These are phyloP conservation scores for Heliophila coronopifolia DNA, from an alignment of 441 rosid genomes.

Conservation along the genomic window DNA sequence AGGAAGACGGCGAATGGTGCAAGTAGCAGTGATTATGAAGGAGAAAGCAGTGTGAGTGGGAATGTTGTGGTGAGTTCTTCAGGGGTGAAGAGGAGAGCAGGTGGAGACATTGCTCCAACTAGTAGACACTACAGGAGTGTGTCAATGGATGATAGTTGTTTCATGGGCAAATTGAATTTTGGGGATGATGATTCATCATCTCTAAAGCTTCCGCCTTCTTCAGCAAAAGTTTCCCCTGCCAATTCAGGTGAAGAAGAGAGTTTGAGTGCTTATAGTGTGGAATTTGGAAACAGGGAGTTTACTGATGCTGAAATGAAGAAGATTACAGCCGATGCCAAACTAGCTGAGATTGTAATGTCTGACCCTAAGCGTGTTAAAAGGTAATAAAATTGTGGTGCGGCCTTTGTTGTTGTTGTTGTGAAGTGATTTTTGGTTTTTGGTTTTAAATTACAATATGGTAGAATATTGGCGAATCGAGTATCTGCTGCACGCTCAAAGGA, in stretches of 20 bases:
- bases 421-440: not conserved
- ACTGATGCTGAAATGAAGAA: constrained; percentile 74
- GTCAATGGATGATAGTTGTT: constrained; percentile 83
- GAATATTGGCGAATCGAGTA: constrained; percentile 93
- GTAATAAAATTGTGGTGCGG: constrained; percentile 23
- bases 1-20: constrained; percentile 63
- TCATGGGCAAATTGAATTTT: constrained; percentile 69
- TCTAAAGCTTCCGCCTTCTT: constrained; percentile 59
- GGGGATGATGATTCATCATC: constrained; percentile 57
- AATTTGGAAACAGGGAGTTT: constrained; percentile 81
- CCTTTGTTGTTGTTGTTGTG: not conserved
- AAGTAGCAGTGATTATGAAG: constrained; percentile 70
- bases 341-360: constrained; percentile 72
- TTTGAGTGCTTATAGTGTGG: constrained; percentile 53
- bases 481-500: constrained; percentile 99
- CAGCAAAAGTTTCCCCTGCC: constrained; percentile 54
- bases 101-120: constrained; percentile 58
- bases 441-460: constrained; percentile 28
- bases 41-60: constrained; percentile 49
- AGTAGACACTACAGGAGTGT: constrained; percentile 73
- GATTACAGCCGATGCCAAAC: constrained; percentile 85
- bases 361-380: constrained; percentile 96
- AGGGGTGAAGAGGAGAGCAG: constrained; percentile 70
- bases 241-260: constrained; percentile 65
- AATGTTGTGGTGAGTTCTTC: constrained; percentile 34